Conservation (phyloP, 495 filamentous ascomycete species). For the Umbilicaria muhlenbergii region DNA sequence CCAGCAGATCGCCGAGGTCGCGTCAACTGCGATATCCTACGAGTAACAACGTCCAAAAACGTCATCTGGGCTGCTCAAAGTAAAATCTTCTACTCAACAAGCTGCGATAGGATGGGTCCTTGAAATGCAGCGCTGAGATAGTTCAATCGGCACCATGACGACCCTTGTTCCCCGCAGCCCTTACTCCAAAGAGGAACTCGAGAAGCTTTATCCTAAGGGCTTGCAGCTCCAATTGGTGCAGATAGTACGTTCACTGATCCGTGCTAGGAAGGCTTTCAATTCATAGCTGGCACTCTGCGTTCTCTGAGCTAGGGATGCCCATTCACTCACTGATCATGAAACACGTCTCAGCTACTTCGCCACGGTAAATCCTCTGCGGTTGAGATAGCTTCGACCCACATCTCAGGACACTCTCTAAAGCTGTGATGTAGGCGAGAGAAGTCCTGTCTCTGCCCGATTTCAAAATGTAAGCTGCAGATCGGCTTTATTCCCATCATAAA, state of each 20-base stretch:
- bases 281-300: too few species aligned
- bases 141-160: conserved; percentile 40
- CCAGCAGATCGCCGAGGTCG: too few species aligned
- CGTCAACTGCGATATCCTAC: too few species aligned
- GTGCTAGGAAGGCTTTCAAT: too few species aligned
- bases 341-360: conserved; percentile 1
- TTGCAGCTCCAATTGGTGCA: conserved; percentile 83
- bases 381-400: neutral
- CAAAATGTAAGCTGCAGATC: conserved; percentile 43
- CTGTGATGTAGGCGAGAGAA: conserved; percentile 48
- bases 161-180: conserved; percentile 55
- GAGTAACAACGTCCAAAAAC: too few species aligned
- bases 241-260: conserved; percentile 35
- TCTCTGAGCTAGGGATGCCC: neutral
- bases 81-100: too few species aligned
- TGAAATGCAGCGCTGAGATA: neutral
- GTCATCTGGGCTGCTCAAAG: too few species aligned
- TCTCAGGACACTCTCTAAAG: neutral
- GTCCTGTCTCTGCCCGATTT: conserved; percentile 74
- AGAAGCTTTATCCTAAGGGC: conserved; percentile 58
- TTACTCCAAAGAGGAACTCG: conserved; percentile 70
- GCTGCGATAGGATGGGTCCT: neutral
- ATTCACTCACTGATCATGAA: neutral
- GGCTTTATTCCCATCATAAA: neutral
- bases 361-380: conserved; percentile 6